These are phyloP conservation scores for Lipomyces anomalus DNA, from an alignment of 805 yeast species.

Conservation along the genomic window DNA sequence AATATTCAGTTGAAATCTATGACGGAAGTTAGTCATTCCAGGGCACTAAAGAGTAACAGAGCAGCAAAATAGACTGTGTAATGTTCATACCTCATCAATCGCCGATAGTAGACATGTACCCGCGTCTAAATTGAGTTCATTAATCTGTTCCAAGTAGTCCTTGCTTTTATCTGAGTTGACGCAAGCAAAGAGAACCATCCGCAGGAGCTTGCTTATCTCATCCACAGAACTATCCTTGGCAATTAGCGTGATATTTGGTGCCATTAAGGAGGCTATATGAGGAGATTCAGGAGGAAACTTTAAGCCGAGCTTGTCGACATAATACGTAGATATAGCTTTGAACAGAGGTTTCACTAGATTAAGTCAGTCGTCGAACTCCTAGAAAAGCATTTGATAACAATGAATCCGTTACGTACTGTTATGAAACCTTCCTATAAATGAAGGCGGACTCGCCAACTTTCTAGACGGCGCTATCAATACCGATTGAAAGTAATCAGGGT, in stretches of 20 bases:
- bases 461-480: slow-evolving; percentile 2
- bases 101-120: no score
- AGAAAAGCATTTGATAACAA: not conserved
- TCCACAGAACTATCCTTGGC: slow-evolving; percentile 14
- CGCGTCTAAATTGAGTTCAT: no score
- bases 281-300: no score
- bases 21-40: no score
- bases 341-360: slow-evolving; percentile 11
- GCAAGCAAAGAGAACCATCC: slow-evolving; percentile 4
- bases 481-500: slow-evolving; percentile 5
- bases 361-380: not conserved
- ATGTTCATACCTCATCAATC: no score
- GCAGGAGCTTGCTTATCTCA: slow-evolving; percentile 11
- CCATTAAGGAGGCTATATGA: no score
- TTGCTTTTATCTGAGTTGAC: not conserved
- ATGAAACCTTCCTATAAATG: slow-evolving; percentile 17
- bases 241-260: slow-evolving; percentile 19
- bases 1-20: no score
- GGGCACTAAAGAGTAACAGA: no score
- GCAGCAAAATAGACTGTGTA: no score
- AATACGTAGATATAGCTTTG: slow-evolving; percentile 9
- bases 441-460: slow-evolving; percentile 1
- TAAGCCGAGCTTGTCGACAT: slow-evolving; percentile 1
- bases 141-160: not conserved
- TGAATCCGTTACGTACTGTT: slow-evolving; percentile 5